Evolutionary conservation across 768 basidiomycete genomes (phyloP), one percentile per base, ranked within the genome.

Genomic region (Lepiota brunneoincarnata): DNA sequence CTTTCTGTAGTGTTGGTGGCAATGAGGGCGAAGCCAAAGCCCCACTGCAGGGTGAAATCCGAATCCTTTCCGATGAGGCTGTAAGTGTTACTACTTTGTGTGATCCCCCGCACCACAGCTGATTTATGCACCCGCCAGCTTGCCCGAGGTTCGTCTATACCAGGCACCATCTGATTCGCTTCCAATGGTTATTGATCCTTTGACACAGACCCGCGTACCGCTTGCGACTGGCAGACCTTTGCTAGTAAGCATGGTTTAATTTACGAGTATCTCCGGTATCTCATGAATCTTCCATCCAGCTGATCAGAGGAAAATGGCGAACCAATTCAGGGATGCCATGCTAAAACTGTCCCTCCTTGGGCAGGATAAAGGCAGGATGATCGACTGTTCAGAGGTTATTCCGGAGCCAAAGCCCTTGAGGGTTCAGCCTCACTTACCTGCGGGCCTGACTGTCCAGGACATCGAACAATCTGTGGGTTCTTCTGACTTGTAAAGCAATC

Each of bases 161-260:
- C 7, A 26, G 31, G 11, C 7, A 2, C 10, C 24, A n/a, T 12
- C 10, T 31, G 31, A 31, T n/a, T 24, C n/a, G 14, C 31, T 40
- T 11, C 17, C 21, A 15, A 35, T 6, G 28, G 49, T 18, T 11
- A 24, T 4, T 20, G 42, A 63, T 66, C n/a, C 58, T 39, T 45
- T n/a, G 23, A 23, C 66, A 15, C 58, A 68, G 55, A 75, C 77
- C 62, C 58, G 69, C 14, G 75, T 26, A 81, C 79, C n/a, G 71
- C 75, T 12, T 80, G 79, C 67, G 61, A 62, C 43, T 81, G 78
- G 78, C 79, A 80, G 62, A 66, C 67, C 1, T 70, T 74, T 57
- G 73, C 72, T 39, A 69, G 70, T 73, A 42, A 64, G 69, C 61
- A 44, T 11, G 17, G 17, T 28, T 46, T 31, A 47, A 47, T n/a